A percentile compares a stretch with the other conserved stretches of the same genome.
Conservation (phyloP, 371 early-diverging fungal species). For the Zychaea mexicana region DNA sequence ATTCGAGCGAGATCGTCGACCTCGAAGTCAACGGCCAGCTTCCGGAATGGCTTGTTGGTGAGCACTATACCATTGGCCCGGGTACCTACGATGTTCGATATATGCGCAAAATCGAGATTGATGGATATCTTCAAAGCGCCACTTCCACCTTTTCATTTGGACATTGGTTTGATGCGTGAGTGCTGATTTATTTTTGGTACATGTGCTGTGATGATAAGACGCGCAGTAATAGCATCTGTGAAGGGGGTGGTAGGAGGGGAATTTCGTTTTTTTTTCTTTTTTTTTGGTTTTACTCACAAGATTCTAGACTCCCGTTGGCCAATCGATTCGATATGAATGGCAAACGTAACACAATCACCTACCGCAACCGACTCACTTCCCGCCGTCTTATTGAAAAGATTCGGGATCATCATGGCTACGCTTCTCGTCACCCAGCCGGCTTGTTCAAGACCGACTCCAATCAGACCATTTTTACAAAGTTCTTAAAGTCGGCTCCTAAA, state of each 20-base stretch:
- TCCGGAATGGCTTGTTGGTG: slow-evolving; percentile 67
- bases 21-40: slow-evolving; percentile 53
- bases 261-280: not conserved
- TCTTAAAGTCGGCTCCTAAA: slow-evolving; percentile 52
- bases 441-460: slow-evolving; percentile 67
- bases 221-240: not conserved
- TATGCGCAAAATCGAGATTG: slow-evolving; percentile 59
- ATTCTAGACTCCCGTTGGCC: slow-evolving; percentile 52
- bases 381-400: slow-evolving; percentile 63
- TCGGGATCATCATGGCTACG: slow-evolving; percentile 67
- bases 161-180: slow-evolving; percentile 75
- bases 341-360: slow-evolving; percentile 51
- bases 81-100: slow-evolving; percentile 65
- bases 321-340: slow-evolving; percentile 66
- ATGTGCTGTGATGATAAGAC: not conserved
- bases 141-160: slow-evolving; percentile 66
- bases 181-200: not conserved
- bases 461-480: slow-evolving; percentile 61
- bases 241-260: not conserved
- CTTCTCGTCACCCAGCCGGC: slow-evolving; percentile 63
- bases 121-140: slow-evolving; percentile 63
- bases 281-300: not conserved
- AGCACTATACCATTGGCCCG: slow-evolving; percentile 67
- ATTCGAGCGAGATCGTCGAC: slow-evolving; percentile 36
- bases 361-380: slow-evolving; percentile 63